Evolutionary conservation across 495 filamentous ascomycete genomes (phyloP).

Genomic region (Penicillium silybi): DNA sequence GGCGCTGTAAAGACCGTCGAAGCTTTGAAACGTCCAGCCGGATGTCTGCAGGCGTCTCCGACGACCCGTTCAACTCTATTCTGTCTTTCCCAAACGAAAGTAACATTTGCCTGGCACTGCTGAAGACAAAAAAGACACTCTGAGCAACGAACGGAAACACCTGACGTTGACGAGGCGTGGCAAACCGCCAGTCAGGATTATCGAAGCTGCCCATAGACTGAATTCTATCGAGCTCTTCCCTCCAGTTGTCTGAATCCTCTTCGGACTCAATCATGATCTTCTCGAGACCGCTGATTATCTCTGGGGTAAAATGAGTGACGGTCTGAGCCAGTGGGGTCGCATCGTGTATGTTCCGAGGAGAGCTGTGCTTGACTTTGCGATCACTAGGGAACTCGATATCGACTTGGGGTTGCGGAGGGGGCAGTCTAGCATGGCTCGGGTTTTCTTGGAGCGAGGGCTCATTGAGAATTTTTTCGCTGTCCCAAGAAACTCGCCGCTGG

Average conservation of each 20-base stretch:
- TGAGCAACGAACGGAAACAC: slow-evolving; percentile 62
- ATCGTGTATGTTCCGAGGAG: slow-evolving; percentile 8
- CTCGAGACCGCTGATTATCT: slow-evolving; percentile 38
- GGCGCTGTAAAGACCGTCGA: slow-evolving; percentile 29
- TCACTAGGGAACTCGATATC: slow-evolving; percentile 20
- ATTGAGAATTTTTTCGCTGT: slow-evolving; percentile 38
- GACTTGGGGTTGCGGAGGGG: background rate
- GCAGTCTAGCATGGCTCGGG: slow-evolving; percentile 2
- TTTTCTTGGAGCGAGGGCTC: slow-evolving; percentile 17
- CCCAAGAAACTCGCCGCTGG: slow-evolving; percentile 43
- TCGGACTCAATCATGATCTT: slow-evolving; percentile 33
- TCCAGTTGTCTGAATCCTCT: slow-evolving; percentile 39
- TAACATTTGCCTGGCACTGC: slow-evolving; percentile 59
- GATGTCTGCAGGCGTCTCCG: slow-evolving; percentile 4
- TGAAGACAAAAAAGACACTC: slow-evolving; percentile 69
- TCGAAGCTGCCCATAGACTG: slow-evolving; percentile 39
- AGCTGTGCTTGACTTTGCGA: slow-evolving; percentile 14
- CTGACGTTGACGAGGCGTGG: slow-evolving; percentile 35
- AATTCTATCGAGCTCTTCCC: slow-evolving; percentile 37
- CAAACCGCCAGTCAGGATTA: slow-evolving; percentile 37
- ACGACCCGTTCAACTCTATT: slow-evolving; percentile 8
- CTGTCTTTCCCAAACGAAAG: slow-evolving; percentile 56
- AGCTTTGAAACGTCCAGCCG: slow-evolving; percentile 31
- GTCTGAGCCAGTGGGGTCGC: slow-evolving; percentile 30
- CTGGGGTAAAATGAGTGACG: slow-evolving; percentile 38